phyloP scores from a whole-genome alignment of 768 basidiomycete species.

The Hirschioporus abietinus region DNA sequence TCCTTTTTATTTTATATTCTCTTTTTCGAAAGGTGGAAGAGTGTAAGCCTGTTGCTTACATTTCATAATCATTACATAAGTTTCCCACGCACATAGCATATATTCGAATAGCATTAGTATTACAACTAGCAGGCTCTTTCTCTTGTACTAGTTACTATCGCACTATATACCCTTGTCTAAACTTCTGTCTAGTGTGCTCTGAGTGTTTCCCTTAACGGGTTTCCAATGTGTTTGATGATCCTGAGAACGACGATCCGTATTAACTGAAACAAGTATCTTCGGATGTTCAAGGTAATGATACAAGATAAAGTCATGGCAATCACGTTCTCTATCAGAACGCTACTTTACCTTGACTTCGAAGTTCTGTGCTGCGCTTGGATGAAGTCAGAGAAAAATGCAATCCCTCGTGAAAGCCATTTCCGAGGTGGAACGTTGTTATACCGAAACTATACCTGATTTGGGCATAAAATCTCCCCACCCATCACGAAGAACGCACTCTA shows the following conservation, averaged over 20 bases:
- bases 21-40: too few relatives aligned
- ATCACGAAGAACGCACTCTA: background rate
- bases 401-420: background rate
- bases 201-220: too few relatives aligned
- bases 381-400: background rate
- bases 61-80: too few relatives aligned
- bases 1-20: too few relatives aligned
- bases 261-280: background rate
- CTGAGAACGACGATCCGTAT: slow-evolving; percentile 3
- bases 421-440: background rate
- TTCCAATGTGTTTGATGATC: slow-evolving; percentile 1
- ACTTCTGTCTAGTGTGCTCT: too few relatives aligned
- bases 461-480: background rate
- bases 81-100: too few relatives aligned
- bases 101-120: too few relatives aligned
- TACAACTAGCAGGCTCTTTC: too few relatives aligned
- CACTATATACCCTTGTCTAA: too few relatives aligned
- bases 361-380: background rate
- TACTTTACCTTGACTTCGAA: background rate
- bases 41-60: too few relatives aligned
- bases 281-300: background rate
- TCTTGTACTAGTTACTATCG: too few relatives aligned
- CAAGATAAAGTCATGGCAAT: background rate
- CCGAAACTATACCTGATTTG: background rate
- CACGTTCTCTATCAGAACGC: background rate